Percentiles rank a stretch among this genome's conserved stretches.
phyloP scores from a whole-genome alignment of 2,329 filamentous ascomycete species.

The Mollisiaceae sp. region DNA sequence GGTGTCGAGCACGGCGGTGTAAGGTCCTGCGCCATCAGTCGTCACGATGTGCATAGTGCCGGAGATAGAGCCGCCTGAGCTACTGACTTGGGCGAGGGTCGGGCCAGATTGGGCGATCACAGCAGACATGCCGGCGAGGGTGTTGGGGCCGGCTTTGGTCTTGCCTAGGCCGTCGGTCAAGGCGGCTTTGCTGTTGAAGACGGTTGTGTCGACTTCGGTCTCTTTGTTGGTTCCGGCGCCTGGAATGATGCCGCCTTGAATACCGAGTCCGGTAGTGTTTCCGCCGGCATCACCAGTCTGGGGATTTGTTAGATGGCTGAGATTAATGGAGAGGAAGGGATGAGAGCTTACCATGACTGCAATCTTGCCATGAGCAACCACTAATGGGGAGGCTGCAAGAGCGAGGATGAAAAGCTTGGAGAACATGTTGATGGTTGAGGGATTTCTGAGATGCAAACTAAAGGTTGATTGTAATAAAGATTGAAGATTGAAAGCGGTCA shows the following conservation, averaged over 20 bases:
- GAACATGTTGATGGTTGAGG: conserved; percentile 33
- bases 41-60: conserved; percentile 74
- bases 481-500: conserved; percentile 37
- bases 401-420: conserved; percentile 37
- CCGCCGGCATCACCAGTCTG: conserved; percentile 46
- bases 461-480: conserved; percentile 32
- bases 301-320: conserved; percentile 38
- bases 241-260: conserved; percentile 49
- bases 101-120: conserved; percentile 63
- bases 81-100: conserved; percentile 61
- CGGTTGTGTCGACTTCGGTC: conserved; percentile 53
- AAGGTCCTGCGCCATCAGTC: conserved; percentile 63
- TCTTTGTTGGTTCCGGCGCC: conserved; percentile 47
- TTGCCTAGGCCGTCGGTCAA: conserved; percentile 29
- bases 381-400: conserved; percentile 59
- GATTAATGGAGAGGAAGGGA: conserved; percentile 37
- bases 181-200: conserved; percentile 44
- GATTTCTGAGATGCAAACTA: conserved; percentile 17
- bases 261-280: conserved; percentile 51
- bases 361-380: conserved; percentile 66
- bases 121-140: conserved; percentile 57
- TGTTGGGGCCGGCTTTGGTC: conserved; percentile 25
- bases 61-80: conserved; percentile 57
- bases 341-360: conserved; percentile 40
- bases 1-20: conserved; percentile 57